phyloP scores from a whole-genome alignment of 805 yeast genomes.

The Jamesozyma gamospora region DNA sequence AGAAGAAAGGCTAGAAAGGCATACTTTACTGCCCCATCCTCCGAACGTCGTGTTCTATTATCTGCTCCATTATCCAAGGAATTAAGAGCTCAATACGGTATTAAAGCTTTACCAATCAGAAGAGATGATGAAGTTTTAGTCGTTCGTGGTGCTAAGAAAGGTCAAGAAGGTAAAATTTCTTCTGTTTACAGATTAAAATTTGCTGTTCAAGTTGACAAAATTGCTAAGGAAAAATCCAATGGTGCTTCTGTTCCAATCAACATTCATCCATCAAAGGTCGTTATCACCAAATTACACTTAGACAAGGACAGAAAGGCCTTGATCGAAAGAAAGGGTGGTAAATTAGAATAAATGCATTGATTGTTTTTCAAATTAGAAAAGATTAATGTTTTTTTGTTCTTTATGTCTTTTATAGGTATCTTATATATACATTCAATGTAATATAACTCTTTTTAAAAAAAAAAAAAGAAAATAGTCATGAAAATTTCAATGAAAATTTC shows the following conservation, averaged over 20 bases:
- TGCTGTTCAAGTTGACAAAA: slow-evolving; percentile 91
- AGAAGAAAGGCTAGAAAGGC: slow-evolving; percentile 98
- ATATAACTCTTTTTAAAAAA: too few species aligned
- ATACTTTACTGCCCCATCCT: slow-evolving; percentile 94
- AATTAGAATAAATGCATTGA: slow-evolving; percentile 56
- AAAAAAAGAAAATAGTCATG: too few species aligned
- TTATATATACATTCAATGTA: too few species aligned
- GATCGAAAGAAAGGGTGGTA: slow-evolving; percentile 96
- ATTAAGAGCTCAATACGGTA: slow-evolving; percentile 91
- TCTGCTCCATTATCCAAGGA: slow-evolving; percentile 99
- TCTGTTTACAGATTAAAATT: slow-evolving; percentile 98
- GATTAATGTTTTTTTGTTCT: too few species aligned
- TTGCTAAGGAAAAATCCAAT: slow-evolving; percentile 92
- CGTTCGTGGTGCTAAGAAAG: slow-evolving; percentile 98
- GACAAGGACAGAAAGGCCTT: slow-evolving; percentile 98
- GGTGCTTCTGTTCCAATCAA: slow-evolving; percentile 95
- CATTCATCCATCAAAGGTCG: slow-evolving; percentile 97
- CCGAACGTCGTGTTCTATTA: slow-evolving; percentile 84
- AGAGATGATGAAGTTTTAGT: slow-evolving; percentile 90
- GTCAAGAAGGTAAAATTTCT: slow-evolving; percentile 95
- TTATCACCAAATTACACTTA: slow-evolving; percentile 93
- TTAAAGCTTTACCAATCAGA: slow-evolving; percentile 93
- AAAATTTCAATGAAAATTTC: too few species aligned
- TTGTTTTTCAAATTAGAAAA: too few species aligned
- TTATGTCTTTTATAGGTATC: too few species aligned